Percentiles rank a stretch among this genome's conserved stretches.
Evolutionary conservation across 345 rosid genomes (phyloP).

Genomic region (Camelina neglecta): DNA sequence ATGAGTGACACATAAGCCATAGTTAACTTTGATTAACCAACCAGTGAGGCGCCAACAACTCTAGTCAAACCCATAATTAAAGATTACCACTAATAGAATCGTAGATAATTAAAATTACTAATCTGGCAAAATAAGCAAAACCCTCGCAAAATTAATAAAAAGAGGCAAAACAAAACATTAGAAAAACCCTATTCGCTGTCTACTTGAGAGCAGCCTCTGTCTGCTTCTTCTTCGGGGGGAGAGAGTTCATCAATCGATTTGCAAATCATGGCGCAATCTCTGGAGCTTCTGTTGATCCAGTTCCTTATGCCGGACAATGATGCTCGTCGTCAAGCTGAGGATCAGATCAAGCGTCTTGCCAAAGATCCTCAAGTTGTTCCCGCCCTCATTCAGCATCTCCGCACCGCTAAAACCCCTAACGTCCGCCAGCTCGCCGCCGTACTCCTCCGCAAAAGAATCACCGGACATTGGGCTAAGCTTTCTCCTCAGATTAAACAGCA

Average conservation of each 20-base stretch:
- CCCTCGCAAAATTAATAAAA: slow-evolving; percentile 22
- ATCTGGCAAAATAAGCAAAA: slow-evolving; percentile 21
- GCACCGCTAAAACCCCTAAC: slow-evolving; percentile 97
- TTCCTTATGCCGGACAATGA: slow-evolving; percentile 99
- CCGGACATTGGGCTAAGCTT: slow-evolving; percentile 99
- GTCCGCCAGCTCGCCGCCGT: slow-evolving; percentile 99
- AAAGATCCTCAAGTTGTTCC: slow-evolving; percentile 99
- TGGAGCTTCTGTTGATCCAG: slow-evolving; percentile 87
- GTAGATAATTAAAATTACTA: too few species aligned
- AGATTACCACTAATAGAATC: too few species aligned
- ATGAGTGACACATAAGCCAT: background rate
- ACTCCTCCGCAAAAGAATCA: slow-evolving; percentile 97
- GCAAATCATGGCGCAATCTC: slow-evolving; percentile 80
- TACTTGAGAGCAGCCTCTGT: slow-evolving; percentile 36
- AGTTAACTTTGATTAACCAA: background rate
- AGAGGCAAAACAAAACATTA: background rate
- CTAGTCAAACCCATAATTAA: too few species aligned
- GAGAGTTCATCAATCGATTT: slow-evolving; percentile 6
- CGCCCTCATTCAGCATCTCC: slow-evolving; percentile 93
- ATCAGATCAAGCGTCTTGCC: slow-evolving; percentile 90
- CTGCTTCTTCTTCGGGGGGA: background rate
- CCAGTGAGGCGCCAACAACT: too few species aligned
- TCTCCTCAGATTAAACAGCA: slow-evolving; percentile 76
- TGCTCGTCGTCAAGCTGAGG: slow-evolving; percentile 97
- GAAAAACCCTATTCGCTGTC: slow-evolving; percentile 42